These are phyloP conservation scores for Hemileccinum rubropunctum DNA, from an alignment of 768 basidiomycete genomes.

Conservation along the genomic window DNA sequence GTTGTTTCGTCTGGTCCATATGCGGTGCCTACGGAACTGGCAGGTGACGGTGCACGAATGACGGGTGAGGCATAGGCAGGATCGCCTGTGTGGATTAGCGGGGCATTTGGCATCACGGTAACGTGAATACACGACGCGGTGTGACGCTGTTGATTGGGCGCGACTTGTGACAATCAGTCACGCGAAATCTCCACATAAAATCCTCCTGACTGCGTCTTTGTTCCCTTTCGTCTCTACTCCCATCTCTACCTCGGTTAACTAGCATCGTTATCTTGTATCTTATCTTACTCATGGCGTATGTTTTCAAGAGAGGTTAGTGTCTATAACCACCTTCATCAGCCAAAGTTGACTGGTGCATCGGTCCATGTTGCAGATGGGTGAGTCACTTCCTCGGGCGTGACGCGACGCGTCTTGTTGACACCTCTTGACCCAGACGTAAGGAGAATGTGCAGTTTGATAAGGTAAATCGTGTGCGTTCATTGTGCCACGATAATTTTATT, in stretches of 20 bases:
- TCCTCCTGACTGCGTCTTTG: constrained; percentile 24
- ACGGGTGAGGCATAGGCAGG: constrained; percentile 45
- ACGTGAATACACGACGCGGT: constrained; percentile 22
- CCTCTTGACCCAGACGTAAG: constrained; percentile 56
- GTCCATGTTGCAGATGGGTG: constrained; percentile 45
- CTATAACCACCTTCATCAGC: not conserved
- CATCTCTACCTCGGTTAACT: constrained; percentile 17
- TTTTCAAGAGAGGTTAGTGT: constrained; percentile 56
- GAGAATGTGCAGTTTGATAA: constrained; percentile 94
- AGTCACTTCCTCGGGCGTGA: constrained; percentile 9
- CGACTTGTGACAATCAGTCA: constrained; percentile 30
- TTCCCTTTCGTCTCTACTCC: constrained; percentile 18
- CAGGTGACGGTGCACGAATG: constrained; percentile 45
- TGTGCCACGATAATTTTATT: constrained; percentile 15
- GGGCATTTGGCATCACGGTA: constrained; percentile 28
- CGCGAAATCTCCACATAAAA: constrained; percentile 29
- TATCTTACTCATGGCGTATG: constrained; percentile 42
- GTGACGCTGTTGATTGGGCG: constrained; percentile 34
- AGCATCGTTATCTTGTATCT: constrained; percentile 2
- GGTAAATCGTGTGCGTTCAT: constrained; percentile 39
- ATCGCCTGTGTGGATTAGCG: constrained; percentile 32
- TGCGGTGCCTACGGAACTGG: constrained; percentile 46
- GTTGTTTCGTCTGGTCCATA: constrained; percentile 46
- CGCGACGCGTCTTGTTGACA: constrained; percentile 25
- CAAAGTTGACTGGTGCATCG: constrained; percentile 4